Conservation (phyloP, 192 early-diverging fungal genomes). For the Backusella mclennaniae region DNA sequence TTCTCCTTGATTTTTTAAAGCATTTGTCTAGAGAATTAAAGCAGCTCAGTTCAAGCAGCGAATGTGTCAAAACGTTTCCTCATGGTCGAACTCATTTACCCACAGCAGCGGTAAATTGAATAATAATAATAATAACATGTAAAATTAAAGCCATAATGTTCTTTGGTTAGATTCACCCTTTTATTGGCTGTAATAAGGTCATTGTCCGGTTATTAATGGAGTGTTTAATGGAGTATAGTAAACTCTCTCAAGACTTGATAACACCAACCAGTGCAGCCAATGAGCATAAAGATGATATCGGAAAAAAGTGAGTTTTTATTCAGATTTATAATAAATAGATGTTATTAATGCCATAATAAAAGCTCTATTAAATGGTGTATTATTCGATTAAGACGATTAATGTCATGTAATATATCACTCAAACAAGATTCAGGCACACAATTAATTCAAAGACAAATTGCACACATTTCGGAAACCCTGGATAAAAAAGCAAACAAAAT, state of each 20-base stretch:
- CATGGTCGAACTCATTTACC: not conserved
- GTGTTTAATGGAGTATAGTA: conserved; percentile 2
- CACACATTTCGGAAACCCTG: not conserved
- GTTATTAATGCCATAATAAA: not conserved
- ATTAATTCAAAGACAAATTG: not conserved
- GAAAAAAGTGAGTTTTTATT: not conserved
- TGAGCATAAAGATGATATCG: not conserved
- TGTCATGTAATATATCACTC: not conserved
- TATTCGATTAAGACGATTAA: not conserved
- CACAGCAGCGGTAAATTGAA: conserved; percentile 2
- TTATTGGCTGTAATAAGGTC: not conserved
- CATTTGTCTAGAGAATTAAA: conserved; percentile 2
- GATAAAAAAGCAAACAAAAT: not conserved
- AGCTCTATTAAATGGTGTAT: conserved; percentile 9
- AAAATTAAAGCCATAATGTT: not conserved
- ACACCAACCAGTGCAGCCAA: not conserved
- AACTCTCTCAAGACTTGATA: not conserved
- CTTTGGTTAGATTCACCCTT: not conserved
- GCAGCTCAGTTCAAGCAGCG: not conserved
- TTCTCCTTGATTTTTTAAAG: conserved; percentile 1
- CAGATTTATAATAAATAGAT: no score
- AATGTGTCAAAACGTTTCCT: not conserved
- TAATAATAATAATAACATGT: not conserved
- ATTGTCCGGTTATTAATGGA: not conserved
- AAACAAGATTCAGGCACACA: not conserved